phyloP scores from a whole-genome alignment of 257 asterid genomes.

The Solanum clarkiae region DNA sequence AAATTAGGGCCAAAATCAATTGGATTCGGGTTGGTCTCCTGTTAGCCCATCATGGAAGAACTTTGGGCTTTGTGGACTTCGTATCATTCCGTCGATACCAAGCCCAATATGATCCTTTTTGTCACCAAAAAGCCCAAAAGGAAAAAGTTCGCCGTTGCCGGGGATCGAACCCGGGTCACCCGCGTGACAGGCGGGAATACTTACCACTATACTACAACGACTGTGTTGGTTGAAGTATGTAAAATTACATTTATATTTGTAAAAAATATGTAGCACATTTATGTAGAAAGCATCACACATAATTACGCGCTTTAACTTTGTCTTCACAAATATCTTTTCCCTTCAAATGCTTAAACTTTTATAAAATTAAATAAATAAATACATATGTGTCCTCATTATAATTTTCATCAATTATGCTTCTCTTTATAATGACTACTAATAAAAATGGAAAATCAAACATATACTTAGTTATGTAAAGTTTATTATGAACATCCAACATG shows the following conservation, averaged over 20 bases:
- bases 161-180: slow-evolving; percentile 99
- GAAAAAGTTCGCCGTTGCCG: slow-evolving; percentile 49
- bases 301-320: too few species aligned
- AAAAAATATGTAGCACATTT: too few species aligned
- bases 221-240: neutral
- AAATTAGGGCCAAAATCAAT: neutral
- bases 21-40: neutral
- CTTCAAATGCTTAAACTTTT: too few species aligned
- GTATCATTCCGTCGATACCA: neutral
- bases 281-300: too few species aligned
- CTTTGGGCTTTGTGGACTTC: neutral
- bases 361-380: too few species aligned
- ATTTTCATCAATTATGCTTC: neutral
- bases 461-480: neutral
- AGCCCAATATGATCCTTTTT: neutral
- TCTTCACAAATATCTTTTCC: too few species aligned
- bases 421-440: too few species aligned
- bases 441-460: neutral
- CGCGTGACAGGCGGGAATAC: slow-evolving; percentile 99
- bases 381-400: too few species aligned
- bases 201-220: slow-evolving; percentile 97
- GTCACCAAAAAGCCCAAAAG: neutral
- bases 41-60: neutral
- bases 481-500: neutral
- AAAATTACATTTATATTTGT: too few species aligned